These are phyloP conservation scores for Terana coerulea DNA, from an alignment of 768 basidiomycete genomes.

Conservation along the genomic window DNA sequence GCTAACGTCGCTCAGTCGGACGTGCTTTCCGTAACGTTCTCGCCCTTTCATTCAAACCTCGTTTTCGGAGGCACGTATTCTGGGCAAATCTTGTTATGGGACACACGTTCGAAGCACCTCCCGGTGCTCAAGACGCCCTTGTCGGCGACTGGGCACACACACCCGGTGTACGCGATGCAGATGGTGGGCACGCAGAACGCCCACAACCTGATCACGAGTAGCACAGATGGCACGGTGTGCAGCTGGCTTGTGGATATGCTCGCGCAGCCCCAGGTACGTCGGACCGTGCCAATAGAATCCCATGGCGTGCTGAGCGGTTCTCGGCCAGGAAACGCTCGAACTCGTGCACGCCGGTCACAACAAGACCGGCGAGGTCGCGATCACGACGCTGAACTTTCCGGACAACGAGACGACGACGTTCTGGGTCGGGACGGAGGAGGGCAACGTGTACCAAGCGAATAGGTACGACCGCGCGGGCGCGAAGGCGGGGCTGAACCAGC, in stretches of 20 bases:
- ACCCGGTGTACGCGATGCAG: slow-evolving; percentile 97
- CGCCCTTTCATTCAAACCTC: slow-evolving; percentile 96
- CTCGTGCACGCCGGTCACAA: slow-evolving; percentile 86
- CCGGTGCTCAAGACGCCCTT: slow-evolving; percentile 96
- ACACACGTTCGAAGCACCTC: slow-evolving; percentile 93
- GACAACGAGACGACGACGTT: slow-evolving; percentile 96
- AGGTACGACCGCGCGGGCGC: slow-evolving; percentile 95
- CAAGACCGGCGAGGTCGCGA: slow-evolving; percentile 95
- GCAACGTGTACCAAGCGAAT: slow-evolving; percentile 94
- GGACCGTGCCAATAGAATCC: not conserved
- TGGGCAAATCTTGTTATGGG: slow-evolving; percentile 97
- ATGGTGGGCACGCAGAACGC: slow-evolving; percentile 99
- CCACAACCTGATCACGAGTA: slow-evolving; percentile 94
- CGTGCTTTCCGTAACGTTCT: slow-evolving; percentile 94
- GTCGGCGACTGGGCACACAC: slow-evolving; percentile 94
- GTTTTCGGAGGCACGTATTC: slow-evolving; percentile 99
- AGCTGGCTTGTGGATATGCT: slow-evolving; percentile 99
- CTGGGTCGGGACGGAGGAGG: slow-evolving; percentile 98
- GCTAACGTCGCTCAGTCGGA: slow-evolving; percentile 65
- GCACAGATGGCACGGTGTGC: slow-evolving; percentile 96
- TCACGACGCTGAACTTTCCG: slow-evolving; percentile 92
- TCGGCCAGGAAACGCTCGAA: slow-evolving; percentile 82
- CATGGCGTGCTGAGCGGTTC: not conserved
- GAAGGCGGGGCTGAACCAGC: slow-evolving; percentile 92
- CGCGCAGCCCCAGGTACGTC: slow-evolving; percentile 85